Evolutionary conservation across 2,329 filamentous ascomycete species (phyloP).

Genomic region (Davidsoniella eucalypti): DNA sequence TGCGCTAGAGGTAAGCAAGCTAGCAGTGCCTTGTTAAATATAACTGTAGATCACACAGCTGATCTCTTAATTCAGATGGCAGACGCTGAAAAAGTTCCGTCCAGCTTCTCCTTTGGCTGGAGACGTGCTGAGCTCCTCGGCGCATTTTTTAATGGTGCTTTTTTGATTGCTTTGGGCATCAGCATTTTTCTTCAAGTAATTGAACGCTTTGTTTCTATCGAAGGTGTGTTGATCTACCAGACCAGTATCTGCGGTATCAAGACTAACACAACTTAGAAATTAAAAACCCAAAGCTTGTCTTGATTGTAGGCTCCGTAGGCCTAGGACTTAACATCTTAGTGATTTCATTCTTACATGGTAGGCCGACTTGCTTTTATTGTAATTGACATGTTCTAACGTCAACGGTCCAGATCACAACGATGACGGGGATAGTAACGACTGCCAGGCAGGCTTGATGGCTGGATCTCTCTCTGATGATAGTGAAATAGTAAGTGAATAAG

Average conservation of each 20-base stretch:
- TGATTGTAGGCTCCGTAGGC: slow-evolving; percentile 54
- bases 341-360: slow-evolving; percentile 29
- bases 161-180: slow-evolving; percentile 53
- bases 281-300: slow-evolving; percentile 45
- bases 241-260: neutral
- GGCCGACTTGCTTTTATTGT: too few species aligned
- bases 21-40: neutral
- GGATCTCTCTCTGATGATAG: slow-evolving; percentile 8
- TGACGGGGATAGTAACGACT: slow-evolving; percentile 14
- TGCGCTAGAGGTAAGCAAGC: slow-evolving; percentile 38
- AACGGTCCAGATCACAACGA: slow-evolving; percentile 14
- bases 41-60: neutral
- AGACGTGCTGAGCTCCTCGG: slow-evolving; percentile 56
- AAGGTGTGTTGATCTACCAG: slow-evolving; percentile 26
- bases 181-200: slow-evolving; percentile 60
- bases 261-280: slow-evolving; percentile 29
- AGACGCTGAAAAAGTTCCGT: slow-evolving; percentile 35
- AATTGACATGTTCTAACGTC: too few species aligned
- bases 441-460: too few species aligned
- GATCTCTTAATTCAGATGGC: slow-evolving; percentile 30
- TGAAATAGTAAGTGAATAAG: slow-evolving; percentile 13
- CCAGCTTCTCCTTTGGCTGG: slow-evolving; percentile 57
- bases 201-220: slow-evolving; percentile 46
- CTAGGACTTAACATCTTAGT: slow-evolving; percentile 51
- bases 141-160: slow-evolving; percentile 67